phyloP scores from a whole-genome alignment of 176 grass and related monocot species.

The Canna indica region DNA sequence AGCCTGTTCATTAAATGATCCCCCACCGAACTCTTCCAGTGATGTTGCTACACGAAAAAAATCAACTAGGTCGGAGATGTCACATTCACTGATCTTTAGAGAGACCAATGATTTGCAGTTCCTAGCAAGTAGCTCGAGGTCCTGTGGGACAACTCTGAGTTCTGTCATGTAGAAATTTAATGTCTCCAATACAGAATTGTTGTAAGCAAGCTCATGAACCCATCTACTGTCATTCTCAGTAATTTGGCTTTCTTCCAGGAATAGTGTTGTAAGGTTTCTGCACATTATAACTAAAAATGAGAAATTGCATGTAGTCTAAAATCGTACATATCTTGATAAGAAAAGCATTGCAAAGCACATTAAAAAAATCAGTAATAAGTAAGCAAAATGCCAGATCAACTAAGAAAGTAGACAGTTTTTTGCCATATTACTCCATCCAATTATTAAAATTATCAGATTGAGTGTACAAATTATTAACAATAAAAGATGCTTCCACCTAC shows the following conservation, averaged over 20 bases:
- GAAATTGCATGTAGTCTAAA: neutral
- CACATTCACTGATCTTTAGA: slow-evolving; percentile 68
- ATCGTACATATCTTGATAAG: neutral
- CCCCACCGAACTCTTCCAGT: slow-evolving; percentile 69
- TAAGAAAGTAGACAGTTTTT: too few species aligned
- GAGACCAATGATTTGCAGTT: slow-evolving; percentile 62
- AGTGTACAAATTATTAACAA: neutral
- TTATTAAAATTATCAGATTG: neutral
- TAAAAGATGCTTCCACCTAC: too few species aligned
- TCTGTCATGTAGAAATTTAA: slow-evolving; percentile 77
- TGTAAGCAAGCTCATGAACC: slow-evolving; percentile 43
- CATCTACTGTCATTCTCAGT: slow-evolving; percentile 35
- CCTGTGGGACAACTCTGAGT: slow-evolving; percentile 29
- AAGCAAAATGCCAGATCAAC: neutral
- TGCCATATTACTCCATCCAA: too few species aligned
- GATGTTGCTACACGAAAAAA: slow-evolving; percentile 42
- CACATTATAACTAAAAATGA: neutral
- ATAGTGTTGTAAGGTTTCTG: slow-evolving; percentile 49
- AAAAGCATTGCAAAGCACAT: neutral
- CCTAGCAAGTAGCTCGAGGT: slow-evolving; percentile 53
- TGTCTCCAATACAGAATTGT: slow-evolving; percentile 40
- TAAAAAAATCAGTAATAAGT: neutral
- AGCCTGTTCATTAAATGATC: slow-evolving; percentile 40
- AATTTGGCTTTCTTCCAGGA: slow-evolving; percentile 62
- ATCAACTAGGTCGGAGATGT: slow-evolving; percentile 46